A percentile compares a stretch with the other conserved stretches of the same genome.
Conservation (phyloP, 768 basidiomycete genomes). For the Pholiota molesta region DNA sequence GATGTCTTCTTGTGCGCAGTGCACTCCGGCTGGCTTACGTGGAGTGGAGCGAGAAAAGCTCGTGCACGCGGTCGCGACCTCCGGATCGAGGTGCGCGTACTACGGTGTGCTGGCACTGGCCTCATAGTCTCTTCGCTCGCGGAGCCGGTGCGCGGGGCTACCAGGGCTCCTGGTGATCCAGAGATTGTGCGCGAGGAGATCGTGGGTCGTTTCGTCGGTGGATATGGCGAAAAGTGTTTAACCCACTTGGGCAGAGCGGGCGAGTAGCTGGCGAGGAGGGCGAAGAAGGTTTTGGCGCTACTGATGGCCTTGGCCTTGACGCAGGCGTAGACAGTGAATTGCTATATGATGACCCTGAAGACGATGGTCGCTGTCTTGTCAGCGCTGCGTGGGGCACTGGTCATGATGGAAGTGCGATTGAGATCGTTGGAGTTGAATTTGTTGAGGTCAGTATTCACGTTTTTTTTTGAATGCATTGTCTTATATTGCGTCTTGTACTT, state of each 20-base stretch:
- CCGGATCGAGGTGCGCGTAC: slow-evolving; percentile 41
- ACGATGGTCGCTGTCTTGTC: slow-evolving; percentile 63
- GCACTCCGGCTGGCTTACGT: slow-evolving; percentile 62
- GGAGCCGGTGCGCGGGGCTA: slow-evolving; percentile 10
- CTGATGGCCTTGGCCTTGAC: slow-evolving; percentile 18
- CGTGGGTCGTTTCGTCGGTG: slow-evolving; percentile 49
- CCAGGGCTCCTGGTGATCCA: slow-evolving; percentile 19
- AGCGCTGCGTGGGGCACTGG: slow-evolving; percentile 80
- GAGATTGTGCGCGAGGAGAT: slow-evolving; percentile 41
- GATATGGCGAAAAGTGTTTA: slow-evolving; percentile 45
- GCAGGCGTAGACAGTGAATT: slow-evolving; percentile 2
- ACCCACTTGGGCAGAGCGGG: slow-evolving; percentile 27
- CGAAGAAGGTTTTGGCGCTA: slow-evolving; percentile 6
- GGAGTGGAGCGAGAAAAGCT: slow-evolving; percentile 45
- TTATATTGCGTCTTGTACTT: not conserved
- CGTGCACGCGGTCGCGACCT: slow-evolving; percentile 42
- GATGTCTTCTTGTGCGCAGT: slow-evolving; percentile 70
- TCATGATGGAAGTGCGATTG: slow-evolving; percentile 78
- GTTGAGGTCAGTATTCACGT: slow-evolving; percentile 53
- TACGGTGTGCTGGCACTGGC: slow-evolving; percentile 39
- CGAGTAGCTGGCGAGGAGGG: slow-evolving; percentile 22
- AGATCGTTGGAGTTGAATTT: slow-evolving; percentile 66
- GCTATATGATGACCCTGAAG: slow-evolving; percentile 38
- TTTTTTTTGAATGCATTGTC: not conserved
- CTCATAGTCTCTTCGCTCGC: slow-evolving; percentile 29